Evolutionary conservation across 2,329 filamentous ascomycete species (phyloP), one percentile per base, ranked within the genome.

Genomic region (Fusarium pilosicola): DNA sequence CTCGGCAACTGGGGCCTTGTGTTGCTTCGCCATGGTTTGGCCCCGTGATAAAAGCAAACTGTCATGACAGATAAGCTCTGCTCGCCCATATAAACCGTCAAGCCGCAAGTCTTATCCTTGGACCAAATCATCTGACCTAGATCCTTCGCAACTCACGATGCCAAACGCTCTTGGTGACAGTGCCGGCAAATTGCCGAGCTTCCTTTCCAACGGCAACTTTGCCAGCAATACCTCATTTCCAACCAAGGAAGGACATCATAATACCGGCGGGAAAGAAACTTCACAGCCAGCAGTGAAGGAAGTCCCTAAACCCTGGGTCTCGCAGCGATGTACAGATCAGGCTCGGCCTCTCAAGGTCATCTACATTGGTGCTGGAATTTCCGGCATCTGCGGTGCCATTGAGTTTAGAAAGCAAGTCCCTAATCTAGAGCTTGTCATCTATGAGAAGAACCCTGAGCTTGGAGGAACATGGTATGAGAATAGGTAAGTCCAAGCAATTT

Each of bases 391-490:
- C 6, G 65, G 65, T 22, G 65, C 65, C 7, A 46, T 68, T 13
- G 64, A 68, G 17, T 68, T 68, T 5, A 32, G 34, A 15, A 68
- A 68, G 10, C 48, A 68, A 17, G 56, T 68, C 1, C 65, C 65
- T 8, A 24, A 63, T 24, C 11, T 68, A 2, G 56, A 63, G 0
- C 20, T 68, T 28, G 64, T 68, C 0, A 63, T 68, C 15, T 68
- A 68, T 2, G 65, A 68, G n/a, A 68, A 68, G 44, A 68, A 68
- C 3, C 56, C 65, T 8, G 65, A 68, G 4, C 65, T 68, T 4
- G 65, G 65, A 5, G 65, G 65, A 3, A 68, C 65, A 8, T 68
- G 65, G 65, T 68, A 42, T 11, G 65, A 68, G 32, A 68, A 68
- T 1, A 49, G 65, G 65, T 49, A 14, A 26, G 56, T 20, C 1